phyloP scores from a whole-genome alignment of 306 rosid genomes.

The Sechiopsis laciniata region DNA sequence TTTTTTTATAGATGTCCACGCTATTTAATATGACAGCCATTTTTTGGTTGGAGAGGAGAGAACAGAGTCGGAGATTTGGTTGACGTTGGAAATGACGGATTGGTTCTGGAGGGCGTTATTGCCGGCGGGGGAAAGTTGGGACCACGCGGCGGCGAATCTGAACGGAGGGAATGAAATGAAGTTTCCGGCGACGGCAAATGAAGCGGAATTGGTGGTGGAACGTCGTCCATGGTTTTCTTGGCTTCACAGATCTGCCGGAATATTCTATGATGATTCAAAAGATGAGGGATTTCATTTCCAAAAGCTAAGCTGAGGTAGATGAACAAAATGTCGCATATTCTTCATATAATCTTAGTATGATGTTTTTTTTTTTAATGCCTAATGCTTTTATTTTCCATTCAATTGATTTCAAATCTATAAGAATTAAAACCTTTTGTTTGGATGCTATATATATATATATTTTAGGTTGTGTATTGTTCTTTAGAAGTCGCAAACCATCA shows the following conservation, averaged over 20 bases:
- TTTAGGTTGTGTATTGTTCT: too few species aligned
- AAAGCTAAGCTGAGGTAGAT: too few species aligned
- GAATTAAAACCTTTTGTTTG: too few species aligned
- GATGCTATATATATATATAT: too few species aligned
- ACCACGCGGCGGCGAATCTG: constrained; percentile 26
- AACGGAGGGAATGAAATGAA: neutral
- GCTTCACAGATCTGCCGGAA: neutral
- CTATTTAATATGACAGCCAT: too few species aligned
- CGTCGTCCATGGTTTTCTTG: constrained; percentile 25
- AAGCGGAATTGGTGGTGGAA: constrained; percentile 22
- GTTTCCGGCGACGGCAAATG: constrained; percentile 23
- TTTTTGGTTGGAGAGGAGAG: constrained; percentile 33
- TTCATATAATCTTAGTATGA: too few species aligned
- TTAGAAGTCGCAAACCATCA: too few species aligned
- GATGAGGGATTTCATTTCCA: constrained; percentile 21
- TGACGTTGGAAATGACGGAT: neutral
- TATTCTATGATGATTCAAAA: neutral
- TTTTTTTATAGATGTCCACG: too few species aligned
- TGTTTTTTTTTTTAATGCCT: too few species aligned
- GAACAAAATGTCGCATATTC: too few species aligned
- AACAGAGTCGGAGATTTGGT: constrained; percentile 27
- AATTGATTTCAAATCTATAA: too few species aligned
- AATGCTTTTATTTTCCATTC: too few species aligned
- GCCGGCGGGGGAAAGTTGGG: constrained; percentile 24
- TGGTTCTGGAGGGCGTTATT: constrained; percentile 33